Evolutionary conservation across 2,329 filamentous ascomycete species (phyloP), one percentile per base, ranked within the genome.

Genomic region (Daldinia eschscholtzii): DNA sequence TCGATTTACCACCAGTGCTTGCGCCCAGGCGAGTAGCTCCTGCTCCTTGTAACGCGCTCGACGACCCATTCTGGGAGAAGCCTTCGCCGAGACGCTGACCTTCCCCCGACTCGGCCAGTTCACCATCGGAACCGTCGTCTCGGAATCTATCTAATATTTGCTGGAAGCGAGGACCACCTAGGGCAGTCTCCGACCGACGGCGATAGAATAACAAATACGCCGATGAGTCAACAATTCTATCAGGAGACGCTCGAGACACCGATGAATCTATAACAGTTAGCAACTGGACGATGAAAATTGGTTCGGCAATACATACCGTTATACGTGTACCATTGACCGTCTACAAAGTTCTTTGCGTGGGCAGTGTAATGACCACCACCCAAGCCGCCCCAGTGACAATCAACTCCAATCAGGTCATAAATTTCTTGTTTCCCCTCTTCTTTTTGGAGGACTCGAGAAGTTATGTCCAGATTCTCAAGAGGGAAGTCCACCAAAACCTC

Each of bases 181-280:
- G 88, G 70, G 93, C 92, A 69, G 81, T 81, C 6, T 87, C 85
- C 4, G 93, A 93, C 71, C 93, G 91, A 64, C 96, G 92, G 44
- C 96, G 93, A 82, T 99, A 99, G 84, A 99, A 99, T 37, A 99
- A 86, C 10, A 99, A 87, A 80, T 99, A 99, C 0, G 96, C 96
- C 20, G 92, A 91, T 15, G 88, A 82, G 4, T 93, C 92, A 4
- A 97, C 88, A 7, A 93, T 88, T 30, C 83, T 84, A 37, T 86
- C 80, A 0, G 89, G 84, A 67, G 92, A 87, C 30, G 87, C 84
- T 72, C 85, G 86, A 37, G 85, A 87, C 18, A 94, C 93, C 12
- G 87, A 88, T 6, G 93, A 92, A 81, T 98, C 94, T 97, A 75
- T 15, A 41, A 18, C 20, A 13, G 73, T 90, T 79, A 90, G 83